phyloP scores from a whole-genome alignment of 345 rosid genomes.

The Dipteronia dyeriana region DNA sequence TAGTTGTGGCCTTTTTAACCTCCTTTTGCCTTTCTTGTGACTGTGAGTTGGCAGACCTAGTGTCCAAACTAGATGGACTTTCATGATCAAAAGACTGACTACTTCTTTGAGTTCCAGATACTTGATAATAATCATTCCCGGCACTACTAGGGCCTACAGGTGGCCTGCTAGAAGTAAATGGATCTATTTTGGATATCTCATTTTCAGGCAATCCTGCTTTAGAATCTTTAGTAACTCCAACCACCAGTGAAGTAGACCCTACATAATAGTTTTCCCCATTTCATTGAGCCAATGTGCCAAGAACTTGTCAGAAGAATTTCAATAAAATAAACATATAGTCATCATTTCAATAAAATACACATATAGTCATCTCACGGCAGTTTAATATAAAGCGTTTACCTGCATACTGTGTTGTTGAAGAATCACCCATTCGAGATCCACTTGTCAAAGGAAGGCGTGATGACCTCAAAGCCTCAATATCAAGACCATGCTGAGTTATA shows the following conservation, averaged over 20 bases:
- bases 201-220: conserved; percentile 58
- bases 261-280: conserved; percentile 24
- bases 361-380: conserved; percentile 2
- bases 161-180: conserved; percentile 63
- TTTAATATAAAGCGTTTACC: conserved; percentile 45
- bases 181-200: conserved; percentile 65
- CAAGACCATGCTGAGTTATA: conserved; percentile 84
- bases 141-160: conserved; percentile 63
- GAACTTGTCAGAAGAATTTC: neutral
- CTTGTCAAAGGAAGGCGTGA: conserved; percentile 67
- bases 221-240: conserved; percentile 54
- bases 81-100: conserved; percentile 82
- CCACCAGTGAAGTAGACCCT: conserved; percentile 79
- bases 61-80: conserved; percentile 92
- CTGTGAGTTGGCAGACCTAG: conserved; percentile 79
- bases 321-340: neutral
- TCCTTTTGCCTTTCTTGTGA: conserved; percentile 81
- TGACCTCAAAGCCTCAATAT: conserved; percentile 84
- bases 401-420: conserved; percentile 58
- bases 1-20: conserved; percentile 52
- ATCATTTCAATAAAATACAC: conserved; percentile 9
- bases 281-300: neutral
- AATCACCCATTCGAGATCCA: conserved; percentile 76
- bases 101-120: conserved; percentile 62
- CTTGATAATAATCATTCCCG: conserved; percentile 79